Conservation (phyloP, 108 stramenopile genomes). For the Nannochloropsis granulata region DNA sequence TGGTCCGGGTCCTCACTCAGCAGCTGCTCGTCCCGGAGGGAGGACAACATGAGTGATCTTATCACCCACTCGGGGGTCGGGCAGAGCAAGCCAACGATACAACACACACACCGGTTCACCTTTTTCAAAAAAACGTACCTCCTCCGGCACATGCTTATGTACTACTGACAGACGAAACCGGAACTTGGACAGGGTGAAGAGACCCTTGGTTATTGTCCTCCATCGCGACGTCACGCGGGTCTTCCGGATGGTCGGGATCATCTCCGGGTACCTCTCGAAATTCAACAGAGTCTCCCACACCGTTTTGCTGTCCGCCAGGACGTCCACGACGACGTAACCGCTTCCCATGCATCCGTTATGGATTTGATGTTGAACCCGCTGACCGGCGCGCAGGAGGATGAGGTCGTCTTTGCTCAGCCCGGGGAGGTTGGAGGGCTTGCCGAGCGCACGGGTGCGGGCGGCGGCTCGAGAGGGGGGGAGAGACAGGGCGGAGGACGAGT, state of each 20-base stretch:
- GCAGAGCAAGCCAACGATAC: too few species aligned
- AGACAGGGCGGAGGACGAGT: background rate
- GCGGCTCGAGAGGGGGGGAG: background rate
- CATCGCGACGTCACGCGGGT: slow-evolving; percentile 3
- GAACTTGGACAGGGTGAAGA: slow-evolving; percentile 22
- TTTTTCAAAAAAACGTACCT: background rate
- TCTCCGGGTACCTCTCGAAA: slow-evolving; percentile 23
- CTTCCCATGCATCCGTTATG: slow-evolving; percentile 21
- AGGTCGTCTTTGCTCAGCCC: slow-evolving; percentile 11
- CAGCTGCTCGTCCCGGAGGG: slow-evolving; percentile 48
- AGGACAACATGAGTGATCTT: slow-evolving; percentile 40
- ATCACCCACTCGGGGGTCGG: too few species aligned
- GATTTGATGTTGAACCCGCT: slow-evolving; percentile 35
- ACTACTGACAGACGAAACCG: slow-evolving; percentile 13
- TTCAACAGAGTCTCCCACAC: slow-evolving; percentile 14
- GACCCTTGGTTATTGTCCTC: background rate
- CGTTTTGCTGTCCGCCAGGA: slow-evolving; percentile 19
- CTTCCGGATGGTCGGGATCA: slow-evolving; percentile 20
- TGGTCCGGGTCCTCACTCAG: slow-evolving; percentile 5
- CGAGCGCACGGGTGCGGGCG: background rate
- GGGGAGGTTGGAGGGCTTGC: slow-evolving; percentile 8
- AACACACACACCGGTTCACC: background rate
- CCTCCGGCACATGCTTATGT: slow-evolving; percentile 1
- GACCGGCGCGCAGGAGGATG: slow-evolving; percentile 20
- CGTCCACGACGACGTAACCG: slow-evolving; percentile 33